Evolutionary conservation across 148 eudicot species (phyloP), one percentile per base, ranked within the genome.

Genomic region (Fallopia convolvulus): DNA sequence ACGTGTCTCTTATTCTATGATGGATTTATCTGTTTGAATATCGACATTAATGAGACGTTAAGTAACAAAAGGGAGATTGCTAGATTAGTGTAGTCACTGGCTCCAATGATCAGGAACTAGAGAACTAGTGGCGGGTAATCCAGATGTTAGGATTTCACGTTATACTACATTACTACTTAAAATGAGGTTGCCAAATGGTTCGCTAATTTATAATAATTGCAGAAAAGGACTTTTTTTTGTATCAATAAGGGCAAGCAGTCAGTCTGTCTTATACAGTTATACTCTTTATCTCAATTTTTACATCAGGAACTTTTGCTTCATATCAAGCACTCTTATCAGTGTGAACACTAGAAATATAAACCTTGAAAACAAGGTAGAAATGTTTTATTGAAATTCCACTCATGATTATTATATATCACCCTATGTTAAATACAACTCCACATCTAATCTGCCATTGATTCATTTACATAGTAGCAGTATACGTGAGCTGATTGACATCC

Each of bases 381-480:
- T 36, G 6, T 30, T 11, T 61, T 61, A 23, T 23, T 61, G 26
- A 33, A 61, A 26, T 32, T 18, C 44, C n/a, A 68, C 10, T 36
- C n/a, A 68, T 39, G 10, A 68, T 68, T 33, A 33, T 66, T 68
- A 26, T 26, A 26, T 26, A 30, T 39, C 14, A 68, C 23, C 21
- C 44, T 68, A 39, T 21, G 40, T 66, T 65, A 41, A 4, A 2
- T 44, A 65, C 71, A 68, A 20, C 72, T 68, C 72, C 72, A 33
- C 14, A 32, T 30, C 39, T 68, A 68, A 68, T 33, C 72, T 68
- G 72, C 72, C 44, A 33, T 7, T 36, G 20, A 68, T 39, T 36
- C 72, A 36, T 68, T 21, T 36, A 68, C 42, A 68, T 15, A 68
- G 72, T 42, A 68, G 72, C 72, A 68, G 72, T 68, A 2, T 15